A percentile compares a stretch with the other conserved stretches of the same genome.
phyloP scores from a whole-genome alignment of 2,329 filamentous ascomycete genomes.

The Neofusicoccum kwambonambiense region DNA sequence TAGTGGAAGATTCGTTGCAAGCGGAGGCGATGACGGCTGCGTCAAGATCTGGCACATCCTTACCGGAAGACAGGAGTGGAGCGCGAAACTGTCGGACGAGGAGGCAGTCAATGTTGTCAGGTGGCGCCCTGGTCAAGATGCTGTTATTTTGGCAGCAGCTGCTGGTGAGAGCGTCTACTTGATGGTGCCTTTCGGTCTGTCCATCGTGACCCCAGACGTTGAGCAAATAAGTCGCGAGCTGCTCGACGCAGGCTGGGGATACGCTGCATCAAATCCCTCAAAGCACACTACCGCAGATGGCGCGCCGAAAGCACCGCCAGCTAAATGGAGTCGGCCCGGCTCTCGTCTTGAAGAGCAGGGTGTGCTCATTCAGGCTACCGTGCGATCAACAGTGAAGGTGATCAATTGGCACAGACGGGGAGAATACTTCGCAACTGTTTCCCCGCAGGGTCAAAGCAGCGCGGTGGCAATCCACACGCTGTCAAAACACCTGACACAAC shows the following conservation, averaged over 20 bases:
- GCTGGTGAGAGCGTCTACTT: constrained; percentile 84
- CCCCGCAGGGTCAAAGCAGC: constrained; percentile 71
- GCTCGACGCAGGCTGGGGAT: constrained; percentile 88
- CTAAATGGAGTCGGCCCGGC: constrained; percentile 80
- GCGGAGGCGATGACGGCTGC: constrained; percentile 90
- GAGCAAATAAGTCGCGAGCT: constrained; percentile 73
- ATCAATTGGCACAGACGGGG: constrained; percentile 92
- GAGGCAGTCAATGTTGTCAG: constrained; percentile 81
- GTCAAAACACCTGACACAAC: constrained; percentile 90
- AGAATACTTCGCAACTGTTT: constrained; percentile 92
- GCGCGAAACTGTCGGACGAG: constrained; percentile 70
- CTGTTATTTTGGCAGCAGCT: constrained; percentile 77
- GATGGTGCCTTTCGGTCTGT: constrained; percentile 62
- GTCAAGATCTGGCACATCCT: constrained; percentile 86
- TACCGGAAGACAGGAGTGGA: constrained; percentile 86
- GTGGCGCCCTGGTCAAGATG: constrained; percentile 84
- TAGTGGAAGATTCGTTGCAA: constrained; percentile 80
- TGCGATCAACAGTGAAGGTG: constrained; percentile 78
- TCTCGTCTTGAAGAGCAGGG: constrained; percentile 71
- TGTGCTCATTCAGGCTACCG: constrained; percentile 76
- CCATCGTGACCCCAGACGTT: constrained; percentile 67
- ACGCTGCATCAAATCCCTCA: constrained; percentile 62
- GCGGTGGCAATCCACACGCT: constrained; percentile 93
- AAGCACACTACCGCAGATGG: constrained; percentile 54
- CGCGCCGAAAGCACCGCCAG: constrained; percentile 69